Evolutionary conservation across 1,284 basidiomycete species (phyloP).

Genomic region (Lentinula novae-zelandiae): DNA sequence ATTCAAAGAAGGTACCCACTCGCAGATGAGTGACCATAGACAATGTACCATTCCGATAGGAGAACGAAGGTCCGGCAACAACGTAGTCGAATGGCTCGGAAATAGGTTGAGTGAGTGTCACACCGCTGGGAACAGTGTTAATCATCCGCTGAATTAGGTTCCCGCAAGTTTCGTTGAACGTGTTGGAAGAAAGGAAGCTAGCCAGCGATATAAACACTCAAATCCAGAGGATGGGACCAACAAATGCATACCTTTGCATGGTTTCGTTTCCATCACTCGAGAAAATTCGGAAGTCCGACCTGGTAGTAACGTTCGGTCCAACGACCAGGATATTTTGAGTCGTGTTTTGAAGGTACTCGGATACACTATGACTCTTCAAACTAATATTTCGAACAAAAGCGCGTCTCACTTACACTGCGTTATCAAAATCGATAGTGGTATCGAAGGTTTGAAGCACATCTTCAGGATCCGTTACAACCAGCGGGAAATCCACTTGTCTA

Average conservation of each 20-base stretch:
- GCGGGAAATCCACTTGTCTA: conserved; percentile 24
- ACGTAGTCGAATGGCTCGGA: neutral
- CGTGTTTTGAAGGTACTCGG: conserved; percentile 5
- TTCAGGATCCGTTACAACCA: conserved; percentile 12
- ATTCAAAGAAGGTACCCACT: neutral
- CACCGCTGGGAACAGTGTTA: conserved; percentile 27
- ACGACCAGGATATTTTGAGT: conserved; percentile 4
- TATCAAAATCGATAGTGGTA: conserved; percentile 23
- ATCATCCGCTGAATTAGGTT: conserved; percentile 29
- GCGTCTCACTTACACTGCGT: conserved; percentile 18
- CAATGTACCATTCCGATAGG: conserved; percentile 1
- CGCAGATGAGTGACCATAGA: conserved; percentile 1
- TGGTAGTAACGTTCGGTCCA: conserved; percentile 2
- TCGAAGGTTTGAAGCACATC: conserved; percentile 17
- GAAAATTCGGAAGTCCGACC: conserved; percentile 7
- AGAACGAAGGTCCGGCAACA: neutral
- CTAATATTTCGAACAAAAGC: neutral
- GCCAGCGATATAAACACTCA: neutral
- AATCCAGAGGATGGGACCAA: neutral
- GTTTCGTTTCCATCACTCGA: conserved; percentile 10
- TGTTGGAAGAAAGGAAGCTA: conserved; percentile 1
- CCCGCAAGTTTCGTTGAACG: conserved; percentile 26
- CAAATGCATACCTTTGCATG: conserved; percentile 2
- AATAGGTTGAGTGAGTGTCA: conserved; percentile 23
- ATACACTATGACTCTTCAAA: neutral